Percentiles rank a stretch among this genome's conserved stretches.
Conservation (phyloP, 768 basidiomycete species). For the Leccinum imitatum region DNA sequence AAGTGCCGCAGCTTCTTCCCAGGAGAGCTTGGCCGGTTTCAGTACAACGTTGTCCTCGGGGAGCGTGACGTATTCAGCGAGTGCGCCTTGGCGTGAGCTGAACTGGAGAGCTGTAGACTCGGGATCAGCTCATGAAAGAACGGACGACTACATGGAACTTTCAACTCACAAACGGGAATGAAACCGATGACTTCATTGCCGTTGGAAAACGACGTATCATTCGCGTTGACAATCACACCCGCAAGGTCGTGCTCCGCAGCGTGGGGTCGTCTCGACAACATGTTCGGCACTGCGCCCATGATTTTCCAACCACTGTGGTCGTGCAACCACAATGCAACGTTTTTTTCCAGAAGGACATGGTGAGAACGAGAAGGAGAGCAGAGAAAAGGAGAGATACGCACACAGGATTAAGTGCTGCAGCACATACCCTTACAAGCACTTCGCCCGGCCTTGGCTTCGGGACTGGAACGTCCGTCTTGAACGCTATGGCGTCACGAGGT, state of each 20-base stretch:
- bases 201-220: slow-evolving; percentile 47
- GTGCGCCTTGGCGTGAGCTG: slow-evolving; percentile 49
- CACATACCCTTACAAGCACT: slow-evolving; percentile 51
- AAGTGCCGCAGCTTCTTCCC: slow-evolving; percentile 61
- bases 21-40: slow-evolving; percentile 48
- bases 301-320: slow-evolving; percentile 55
- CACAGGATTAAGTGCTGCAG: slow-evolving; percentile 70
- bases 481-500: slow-evolving; percentile 30
- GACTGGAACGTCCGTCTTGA: slow-evolving; percentile 30
- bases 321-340: not conserved
- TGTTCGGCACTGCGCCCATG: slow-evolving; percentile 48
- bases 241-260: slow-evolving; percentile 62
- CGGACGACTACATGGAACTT: not conserved
- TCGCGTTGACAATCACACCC: slow-evolving; percentile 58
- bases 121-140: not conserved
- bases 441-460: slow-evolving; percentile 39
- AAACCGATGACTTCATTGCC: slow-evolving; percentile 70
- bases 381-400: slow-evolving; percentile 30
- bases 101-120: slow-evolving; percentile 24
- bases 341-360: not conserved
- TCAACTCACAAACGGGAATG: slow-evolving; percentile 38
- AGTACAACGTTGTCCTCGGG: slow-evolving; percentile 22
- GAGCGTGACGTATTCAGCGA: slow-evolving; percentile 57
- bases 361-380: not conserved
- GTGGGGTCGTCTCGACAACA: slow-evolving; percentile 47